Conservation (phyloP, 495 filamentous ascomycete species). For the Podospora anserina region DNA sequence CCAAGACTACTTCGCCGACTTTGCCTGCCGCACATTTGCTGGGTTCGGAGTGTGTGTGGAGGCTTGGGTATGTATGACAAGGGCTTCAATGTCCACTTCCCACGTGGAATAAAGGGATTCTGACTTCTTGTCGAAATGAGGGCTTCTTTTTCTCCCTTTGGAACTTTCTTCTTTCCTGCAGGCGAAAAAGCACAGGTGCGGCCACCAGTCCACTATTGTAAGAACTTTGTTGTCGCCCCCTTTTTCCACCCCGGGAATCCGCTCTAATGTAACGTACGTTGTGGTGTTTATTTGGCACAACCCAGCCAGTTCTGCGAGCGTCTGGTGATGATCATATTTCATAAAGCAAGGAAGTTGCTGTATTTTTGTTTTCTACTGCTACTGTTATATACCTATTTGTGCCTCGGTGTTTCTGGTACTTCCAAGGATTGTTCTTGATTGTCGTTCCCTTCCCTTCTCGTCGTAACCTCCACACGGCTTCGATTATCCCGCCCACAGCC, state of each 20-base stretch:
- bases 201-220: neutral
- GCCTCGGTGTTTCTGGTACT: neutral
- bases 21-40: neutral
- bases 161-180: neutral
- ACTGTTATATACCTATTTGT: neutral
- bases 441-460: neutral
- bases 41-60: neutral
- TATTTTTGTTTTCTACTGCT: neutral
- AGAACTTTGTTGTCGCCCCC: neutral
- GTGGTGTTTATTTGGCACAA: neutral
- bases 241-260: neutral
- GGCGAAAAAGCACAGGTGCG: neutral
- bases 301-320: neutral
- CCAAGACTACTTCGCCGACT: neutral
- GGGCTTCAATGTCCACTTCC: neutral
- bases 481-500: neutral
- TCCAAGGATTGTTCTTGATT: neutral
- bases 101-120: conserved; percentile 6
- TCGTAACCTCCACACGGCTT: neutral
- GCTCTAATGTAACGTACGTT: neutral
- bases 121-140: neutral
- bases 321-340: neutral
- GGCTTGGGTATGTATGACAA: neutral
- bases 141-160: neutral
- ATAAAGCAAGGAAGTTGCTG: neutral